Evolutionary conservation across 2,329 filamentous ascomycete genomes (phyloP), one percentile per base, ranked within the genome.

Genomic region (Ophiocordyceps australis): DNA sequence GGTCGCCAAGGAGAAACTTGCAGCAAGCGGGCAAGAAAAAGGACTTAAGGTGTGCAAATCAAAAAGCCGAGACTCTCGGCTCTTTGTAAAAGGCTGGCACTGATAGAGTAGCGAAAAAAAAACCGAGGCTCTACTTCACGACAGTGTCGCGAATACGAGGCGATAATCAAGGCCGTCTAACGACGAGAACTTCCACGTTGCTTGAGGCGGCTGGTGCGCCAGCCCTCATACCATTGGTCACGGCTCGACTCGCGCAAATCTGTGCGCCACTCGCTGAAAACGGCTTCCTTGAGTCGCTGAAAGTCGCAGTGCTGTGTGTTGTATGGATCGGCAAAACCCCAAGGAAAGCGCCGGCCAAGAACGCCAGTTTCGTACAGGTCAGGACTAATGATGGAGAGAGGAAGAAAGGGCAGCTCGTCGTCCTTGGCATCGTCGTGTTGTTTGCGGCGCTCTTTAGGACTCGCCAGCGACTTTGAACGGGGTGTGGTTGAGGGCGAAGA

Each of bases 311-410:
- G 89, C 39, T 79, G 70, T 17, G 74, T 63, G 41, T 95, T 75
- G 57, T 89, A 85, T 1, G 89, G 89, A 43, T 95, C 82, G 5
- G 89, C 89, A 39, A 94, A 91, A 6, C 89, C 89, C 89, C 89
- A 98, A 0, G 89, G 80, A 47, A 95, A 98, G 35, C 76, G 74
- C 32, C 89, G 78, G 23, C 89, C 89, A 32, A 92, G 56, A 11
- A 79, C 60, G 17, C 65, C 68, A 7, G 75, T 74, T 40, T 91
- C 80, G 52, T 95, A 92, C 22, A 80, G 67, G 47, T 98, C 89
- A 0, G 89, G 89, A 33, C 82, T 93, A 46, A 98, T 77, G 46
- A 94, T 80, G 21, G 83, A 93, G 43, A 95, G 71, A 1, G 89
- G 89, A 15, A 94, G 57, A 45, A 81, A 77, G 0, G 80, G 80